phyloP scores from a whole-genome alignment of 331 rosid genomes.

The Phaseolus coccineus region DNA sequence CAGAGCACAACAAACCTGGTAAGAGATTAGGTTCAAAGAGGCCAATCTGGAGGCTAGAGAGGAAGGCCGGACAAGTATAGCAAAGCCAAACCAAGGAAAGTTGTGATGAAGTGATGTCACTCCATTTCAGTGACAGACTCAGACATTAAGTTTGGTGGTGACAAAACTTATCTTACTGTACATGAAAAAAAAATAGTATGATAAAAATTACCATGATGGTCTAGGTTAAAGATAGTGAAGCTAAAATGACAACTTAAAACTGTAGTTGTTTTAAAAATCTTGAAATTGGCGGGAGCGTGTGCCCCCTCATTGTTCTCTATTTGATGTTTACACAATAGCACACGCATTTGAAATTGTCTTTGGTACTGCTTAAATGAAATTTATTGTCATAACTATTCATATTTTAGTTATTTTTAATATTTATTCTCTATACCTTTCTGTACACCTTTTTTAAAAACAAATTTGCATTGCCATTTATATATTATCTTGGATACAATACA shows the following conservation, averaged over 20 bases:
- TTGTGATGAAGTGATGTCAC: background rate
- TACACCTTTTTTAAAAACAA: background rate
- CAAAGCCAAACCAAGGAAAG: background rate
- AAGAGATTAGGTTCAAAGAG: no score
- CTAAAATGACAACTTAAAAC: background rate
- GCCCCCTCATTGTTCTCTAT: background rate
- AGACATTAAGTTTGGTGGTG: background rate
- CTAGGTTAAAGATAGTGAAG: background rate
- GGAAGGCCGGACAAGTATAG: background rate
- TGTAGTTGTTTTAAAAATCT: background rate
- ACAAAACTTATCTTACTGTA: background rate
- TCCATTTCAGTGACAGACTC: background rate
- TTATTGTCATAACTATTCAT: background rate
- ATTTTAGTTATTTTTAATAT: background rate
- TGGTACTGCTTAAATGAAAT: conserved; percentile 5
- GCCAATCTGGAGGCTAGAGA: no score
- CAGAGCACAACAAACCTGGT: conserved; percentile 11
- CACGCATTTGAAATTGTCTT: conserved; percentile 6
- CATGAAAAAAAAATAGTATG: background rate
- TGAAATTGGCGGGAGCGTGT: background rate
- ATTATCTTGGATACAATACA: background rate
- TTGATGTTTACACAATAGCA: background rate
- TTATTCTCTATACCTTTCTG: background rate
- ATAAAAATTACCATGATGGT: background rate
- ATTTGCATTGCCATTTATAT: background rate